Evolutionary conservation across 1,284 basidiomycete genomes (phyloP).

Genomic region (Puccinia triticina): DNA sequence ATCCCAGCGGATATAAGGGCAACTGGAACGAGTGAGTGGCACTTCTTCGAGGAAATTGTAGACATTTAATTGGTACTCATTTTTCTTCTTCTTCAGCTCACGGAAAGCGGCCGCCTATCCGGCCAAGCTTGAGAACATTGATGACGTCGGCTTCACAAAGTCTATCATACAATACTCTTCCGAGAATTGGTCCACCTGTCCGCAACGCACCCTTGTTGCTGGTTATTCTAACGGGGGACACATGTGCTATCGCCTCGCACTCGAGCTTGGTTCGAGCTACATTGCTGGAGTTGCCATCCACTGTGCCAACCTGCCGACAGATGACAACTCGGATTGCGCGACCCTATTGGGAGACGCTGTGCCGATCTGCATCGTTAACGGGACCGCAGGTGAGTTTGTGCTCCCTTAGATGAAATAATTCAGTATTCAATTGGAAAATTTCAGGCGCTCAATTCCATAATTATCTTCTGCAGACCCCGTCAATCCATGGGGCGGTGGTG

Average conservation of each 20-base stretch:
- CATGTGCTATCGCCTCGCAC: slow-evolving; percentile 33
- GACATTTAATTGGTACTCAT: neutral
- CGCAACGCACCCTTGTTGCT: slow-evolving; percentile 20
- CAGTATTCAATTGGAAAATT: neutral
- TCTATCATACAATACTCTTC: slow-evolving; percentile 33
- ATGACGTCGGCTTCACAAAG: slow-evolving; percentile 40
- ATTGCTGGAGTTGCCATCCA: slow-evolving; percentile 36
- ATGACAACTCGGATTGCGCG: slow-evolving; percentile 38
- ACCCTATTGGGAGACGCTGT: slow-evolving; percentile 18
- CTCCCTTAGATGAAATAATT: neutral
- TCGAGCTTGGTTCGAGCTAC: slow-evolving; percentile 42
- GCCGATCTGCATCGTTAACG: slow-evolving; percentile 47
- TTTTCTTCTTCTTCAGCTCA: slow-evolving; percentile 25
- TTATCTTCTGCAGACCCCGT: slow-evolving; percentile 23
- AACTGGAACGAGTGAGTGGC: slow-evolving; percentile 45
- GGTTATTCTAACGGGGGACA: slow-evolving; percentile 49
- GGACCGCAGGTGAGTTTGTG: slow-evolving; percentile 29
- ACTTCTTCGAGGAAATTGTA: neutral
- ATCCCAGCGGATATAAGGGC: slow-evolving; percentile 45
- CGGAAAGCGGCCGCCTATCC: slow-evolving; percentile 39
- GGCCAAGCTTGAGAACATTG: slow-evolving; percentile 32
- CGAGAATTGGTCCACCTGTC: slow-evolving; percentile 28
- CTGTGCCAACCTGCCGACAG: slow-evolving; percentile 42
- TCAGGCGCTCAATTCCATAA: neutral
- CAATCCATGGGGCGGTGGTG: slow-evolving; percentile 45